Conservation (phyloP, 2,329 filamentous ascomycete genomes). For the Epichloe sibirici region DNA sequence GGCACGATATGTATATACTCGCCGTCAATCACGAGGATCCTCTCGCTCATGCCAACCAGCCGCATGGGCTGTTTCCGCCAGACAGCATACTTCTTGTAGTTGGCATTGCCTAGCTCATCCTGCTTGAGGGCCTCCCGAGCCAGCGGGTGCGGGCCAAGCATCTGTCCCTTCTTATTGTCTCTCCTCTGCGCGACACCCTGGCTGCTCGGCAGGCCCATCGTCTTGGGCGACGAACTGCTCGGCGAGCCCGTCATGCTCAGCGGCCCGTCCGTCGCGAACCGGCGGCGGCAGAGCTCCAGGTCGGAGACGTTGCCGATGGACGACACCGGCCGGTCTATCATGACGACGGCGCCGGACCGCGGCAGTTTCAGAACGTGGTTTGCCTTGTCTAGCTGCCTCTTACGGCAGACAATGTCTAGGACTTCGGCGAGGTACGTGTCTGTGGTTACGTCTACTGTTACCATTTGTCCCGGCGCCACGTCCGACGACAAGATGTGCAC, state of each 20-base stretch:
- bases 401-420: slow-evolving; percentile 65
- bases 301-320: slow-evolving; percentile 65
- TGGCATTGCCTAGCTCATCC: slow-evolving; percentile 44
- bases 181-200: slow-evolving; percentile 27
- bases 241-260: slow-evolving; percentile 57
- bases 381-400: slow-evolving; percentile 66
- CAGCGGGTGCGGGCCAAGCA: slow-evolving; percentile 52
- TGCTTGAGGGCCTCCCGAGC: slow-evolving; percentile 50
- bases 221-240: slow-evolving; percentile 57
- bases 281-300: slow-evolving; percentile 61
- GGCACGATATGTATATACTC: slow-evolving; percentile 84
- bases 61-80: slow-evolving; percentile 75
- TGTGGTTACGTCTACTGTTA: slow-evolving; percentile 64
- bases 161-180: slow-evolving; percentile 38
- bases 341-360: slow-evolving; percentile 60
- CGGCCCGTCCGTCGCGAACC: slow-evolving; percentile 64
- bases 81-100: slow-evolving; percentile 67
- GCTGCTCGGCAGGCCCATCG: slow-evolving; percentile 39
- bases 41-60: slow-evolving; percentile 63
- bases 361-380: slow-evolving; percentile 69
- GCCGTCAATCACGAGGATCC: slow-evolving; percentile 67
- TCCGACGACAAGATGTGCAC: slow-evolving; percentile 62
- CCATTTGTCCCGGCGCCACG: slow-evolving; percentile 57
- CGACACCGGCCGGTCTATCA: slow-evolving; percentile 66
- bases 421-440: slow-evolving; percentile 77